Base-by-base conservation (phyloP, 805 yeast species). In the Yamadazyma sp. region DNA sequence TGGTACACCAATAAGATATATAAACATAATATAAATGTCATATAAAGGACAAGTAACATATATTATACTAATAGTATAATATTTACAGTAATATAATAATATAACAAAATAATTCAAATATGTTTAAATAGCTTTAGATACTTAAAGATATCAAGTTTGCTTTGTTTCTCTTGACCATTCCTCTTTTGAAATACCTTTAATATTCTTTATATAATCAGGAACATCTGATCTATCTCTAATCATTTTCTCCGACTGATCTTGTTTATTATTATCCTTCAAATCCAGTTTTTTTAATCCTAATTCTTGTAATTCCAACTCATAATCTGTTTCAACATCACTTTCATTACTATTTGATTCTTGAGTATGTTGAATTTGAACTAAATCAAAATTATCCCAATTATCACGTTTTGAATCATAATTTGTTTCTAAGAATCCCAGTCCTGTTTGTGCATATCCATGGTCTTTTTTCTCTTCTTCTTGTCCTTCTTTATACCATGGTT, bases 361-460 rank as follows among this genome's bases (percentile, higher is more conserved):
- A 9, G 23, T 22, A 9, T 9, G 23, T 22, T 9, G 23, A 9
- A 22, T 20, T 69, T 73, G 63, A 83, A 66, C 62, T 1, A 76
- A 69, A 30, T 82, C 79, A 52, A 77, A 84, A 0, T 95, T 95
- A 50, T 75, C 82, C 95, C 93, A 86, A 39, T 86, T 66, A 56
- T 86, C 95, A 39, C 88, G 61, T 43, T 80, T 82, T 8, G 80
- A 73, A 48, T 84, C 94, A 71, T 79, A 86, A 18, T 57, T 61
- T 2, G 51, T 60, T 56, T 81, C 85, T 1, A 47, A 43, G 21
- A 81, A 80, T 6, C 87, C 87, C 1, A 44, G 34, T 0, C 87
- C 88, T 4, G 64, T 52, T 37, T 66, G 62, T 0, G 88, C 73
- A 39, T 69, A 73, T 7, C 30, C 30, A 43, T 75, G 70, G 48